Evolutionary conservation across 75 land plant genomes (phyloP), one percentile per base, ranked within the genome.

Genomic region (Sequoiadendron giganteum): DNA sequence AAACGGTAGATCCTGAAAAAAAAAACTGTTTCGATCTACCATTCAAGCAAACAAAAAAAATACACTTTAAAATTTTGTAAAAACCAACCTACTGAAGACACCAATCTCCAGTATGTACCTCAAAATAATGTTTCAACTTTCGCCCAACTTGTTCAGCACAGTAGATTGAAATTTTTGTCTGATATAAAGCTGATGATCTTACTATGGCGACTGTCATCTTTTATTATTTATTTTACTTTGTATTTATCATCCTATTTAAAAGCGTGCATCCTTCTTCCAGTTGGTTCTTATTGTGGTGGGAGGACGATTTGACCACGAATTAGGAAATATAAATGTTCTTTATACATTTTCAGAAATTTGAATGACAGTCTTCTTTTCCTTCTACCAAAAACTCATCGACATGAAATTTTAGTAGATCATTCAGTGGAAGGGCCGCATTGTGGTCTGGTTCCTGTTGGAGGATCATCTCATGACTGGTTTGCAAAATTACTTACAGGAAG

Each of bases 271-370:
- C 82, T 42, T 56, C 78, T 21, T 90, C 86, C 91, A 96, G 98
- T 78, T 96, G 38, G 92, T 91, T 88, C 89, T 98, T 83, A 93
- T 98, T 85, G 99, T 93, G 87, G 89, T 93, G 43, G 99, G 99
- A 86, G 99, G 99, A 61, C 87, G 99, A 86, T 95, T 98, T 90
- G 99, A 98, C 84, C 99, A 98, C 85, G 99, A 95, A 89, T 70
- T 91, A 81, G 99, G 97, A 87, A 97, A 98, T 89, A 85, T 98
- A 10, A 98, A 98, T 86, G 95, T 95, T 25, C 88, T 98, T 11
- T 94, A 90, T 56, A 72, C 47, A 28, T 98, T 97, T 89, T 88
- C 95, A 77, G 89, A 86, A 58, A 28, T 90, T 98, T 42, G 88
- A 95, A 97, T 88, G 96, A 97, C 86, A 94, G 95, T 89, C 92